Evolutionary conservation across 2,329 filamentous ascomycete species (phyloP), one percentile per base, ranked within the genome.

Genomic region (Hypoxylon sp.): DNA sequence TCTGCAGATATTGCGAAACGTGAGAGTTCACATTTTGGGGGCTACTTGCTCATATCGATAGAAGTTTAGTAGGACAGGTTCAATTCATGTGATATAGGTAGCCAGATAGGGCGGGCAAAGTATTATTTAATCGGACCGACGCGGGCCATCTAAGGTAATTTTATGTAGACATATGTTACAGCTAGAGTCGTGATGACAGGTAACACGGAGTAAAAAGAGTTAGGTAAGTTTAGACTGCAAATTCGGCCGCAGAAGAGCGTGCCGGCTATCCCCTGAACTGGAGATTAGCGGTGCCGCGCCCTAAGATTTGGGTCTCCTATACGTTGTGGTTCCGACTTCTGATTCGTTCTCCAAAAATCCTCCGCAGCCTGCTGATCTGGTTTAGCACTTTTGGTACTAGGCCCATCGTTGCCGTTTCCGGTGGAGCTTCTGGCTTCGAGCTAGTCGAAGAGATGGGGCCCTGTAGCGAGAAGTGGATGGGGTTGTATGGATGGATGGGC

Each of bases 41-140:
- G 52, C 55, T 53, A 44, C 46, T 35, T 57, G 39, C 24, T 55
- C 22, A 10, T 24, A 42, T 35, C 14, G 35, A 44, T 37, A 37
- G 33, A 55, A 39, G 47, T 29, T 44, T 13, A 11, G 17, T 26
- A 54, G 33, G 59, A 50, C 29, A 35, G 42, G 35, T 59, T 65
- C 44, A 62, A 55, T 57, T 58, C 50, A 46, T 52, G 52, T 59
- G n/a, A 52, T 44, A 37, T 47, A 19, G 50, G 24, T 39, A 55
- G 13, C 47, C 29, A 68, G 31, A 50, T 42, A 61, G 55, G 48
- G 58, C 13, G 55, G 4, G 19, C 8, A 57, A 51, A 26, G 42
- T 47, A 67, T 61, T 67, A 70, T 50, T 58, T 58, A 70, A 62
- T 70, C 67, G 67, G 67, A 67, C 67, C 64, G 64, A 61, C 59